Conservation (phyloP, 257 asterid species). For the Sherardia arvensis region DNA sequence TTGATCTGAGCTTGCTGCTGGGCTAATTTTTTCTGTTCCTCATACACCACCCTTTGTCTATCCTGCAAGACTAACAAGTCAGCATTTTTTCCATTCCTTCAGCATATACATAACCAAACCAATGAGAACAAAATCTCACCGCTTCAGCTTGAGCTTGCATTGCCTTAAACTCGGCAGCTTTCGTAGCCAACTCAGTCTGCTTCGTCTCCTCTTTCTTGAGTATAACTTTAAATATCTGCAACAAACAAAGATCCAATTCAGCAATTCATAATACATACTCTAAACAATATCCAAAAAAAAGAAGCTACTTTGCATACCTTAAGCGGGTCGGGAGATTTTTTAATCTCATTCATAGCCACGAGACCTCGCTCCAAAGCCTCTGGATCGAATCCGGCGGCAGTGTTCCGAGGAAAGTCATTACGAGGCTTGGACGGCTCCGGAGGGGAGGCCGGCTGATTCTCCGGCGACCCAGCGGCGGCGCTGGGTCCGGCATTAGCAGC, state of each 20-base stretch:
- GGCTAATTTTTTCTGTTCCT: constrained; percentile 75
- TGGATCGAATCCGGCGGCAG: constrained; percentile 86
- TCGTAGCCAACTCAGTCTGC: constrained; percentile 47
- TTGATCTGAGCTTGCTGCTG: constrained; percentile 86
- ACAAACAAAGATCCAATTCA: background rate
- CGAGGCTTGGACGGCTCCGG: constrained; percentile 42
- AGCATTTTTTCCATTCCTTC: constrained; percentile 6
- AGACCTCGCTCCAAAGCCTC: constrained; percentile 80
- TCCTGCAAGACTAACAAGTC: constrained; percentile 46
- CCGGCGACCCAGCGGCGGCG: constrained; percentile 25
- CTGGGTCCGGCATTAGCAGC: constrained; percentile 14
- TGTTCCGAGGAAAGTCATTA: constrained; percentile 67
- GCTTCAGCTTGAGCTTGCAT: constrained; percentile 71
- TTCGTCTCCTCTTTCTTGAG: constrained; percentile 67
- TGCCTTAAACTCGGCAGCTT: constrained; percentile 60
- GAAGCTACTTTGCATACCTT: constrained; percentile 30
- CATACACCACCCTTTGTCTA: constrained; percentile 61
- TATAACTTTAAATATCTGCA: constrained; percentile 53
- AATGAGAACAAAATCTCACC: constrained; percentile 34
- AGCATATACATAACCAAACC: background rate
- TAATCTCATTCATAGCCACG: constrained; percentile 39
- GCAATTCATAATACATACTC: background rate
- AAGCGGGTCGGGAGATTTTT: constrained; percentile 38
- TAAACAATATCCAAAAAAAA: background rate
- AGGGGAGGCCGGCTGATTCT: constrained; percentile 11